A percentile compares a stretch with the other conserved stretches of the same genome.
Conservation (phyloP, 371 early-diverging fungal species). For the Aphelidium insulamus region DNA sequence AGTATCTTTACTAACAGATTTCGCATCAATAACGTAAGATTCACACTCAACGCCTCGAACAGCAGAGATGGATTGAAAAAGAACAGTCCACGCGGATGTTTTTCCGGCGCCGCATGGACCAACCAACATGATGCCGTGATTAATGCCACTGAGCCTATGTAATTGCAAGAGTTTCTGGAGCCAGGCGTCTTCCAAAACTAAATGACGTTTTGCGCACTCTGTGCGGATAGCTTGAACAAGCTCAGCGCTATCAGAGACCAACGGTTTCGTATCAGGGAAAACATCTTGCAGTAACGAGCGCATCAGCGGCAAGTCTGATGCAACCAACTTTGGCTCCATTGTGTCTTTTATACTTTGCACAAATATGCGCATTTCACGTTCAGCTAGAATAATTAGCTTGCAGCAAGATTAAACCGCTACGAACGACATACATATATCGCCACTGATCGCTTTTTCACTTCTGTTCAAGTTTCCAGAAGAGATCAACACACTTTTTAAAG, state of each 20-base stretch:
- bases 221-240: conserved; percentile 49
- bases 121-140: conserved; percentile 98
- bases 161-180: conserved; percentile 91
- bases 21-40: conserved; percentile 89
- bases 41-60: conserved; percentile 74
- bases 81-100: conserved; percentile 70
- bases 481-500: conserved; percentile 92
- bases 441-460: too few species aligned
- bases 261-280: conserved; percentile 82
- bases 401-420: too few species aligned
- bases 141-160: conserved; percentile 88
- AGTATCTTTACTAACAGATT: conserved; percentile 87
- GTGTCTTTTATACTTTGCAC: conserved; percentile 92
- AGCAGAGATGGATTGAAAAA: conserved; percentile 67
- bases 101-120: conserved; percentile 95
- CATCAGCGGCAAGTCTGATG: conserved; percentile 73
- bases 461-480: conserved; percentile 95
- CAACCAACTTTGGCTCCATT: conserved; percentile 87
- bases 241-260: conserved; percentile 47
- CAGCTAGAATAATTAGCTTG: too few species aligned
- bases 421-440: too few species aligned
- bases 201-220: conserved; percentile 51
- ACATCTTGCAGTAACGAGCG: conserved; percentile 74
- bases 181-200: conserved; percentile 63
- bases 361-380: too few species aligned